phyloP scores from a whole-genome alignment of 345 rosid species.

The Streptanthus diversifolius region DNA sequence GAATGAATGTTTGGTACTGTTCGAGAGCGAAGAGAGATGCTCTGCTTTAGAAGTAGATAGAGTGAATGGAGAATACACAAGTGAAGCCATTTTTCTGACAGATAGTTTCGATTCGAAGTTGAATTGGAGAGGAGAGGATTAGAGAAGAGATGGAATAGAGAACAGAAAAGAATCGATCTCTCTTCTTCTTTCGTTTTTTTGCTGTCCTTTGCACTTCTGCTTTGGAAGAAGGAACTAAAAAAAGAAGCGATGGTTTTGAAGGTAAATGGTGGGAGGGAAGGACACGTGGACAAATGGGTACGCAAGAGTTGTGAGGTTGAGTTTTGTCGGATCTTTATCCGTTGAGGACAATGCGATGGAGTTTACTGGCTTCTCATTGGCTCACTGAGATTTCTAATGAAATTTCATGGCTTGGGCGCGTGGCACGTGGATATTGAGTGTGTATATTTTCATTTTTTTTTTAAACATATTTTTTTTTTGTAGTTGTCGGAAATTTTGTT shows the following conservation, averaged over 20 bases:
- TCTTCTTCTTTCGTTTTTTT: neutral
- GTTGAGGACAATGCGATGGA: conserved; percentile 30
- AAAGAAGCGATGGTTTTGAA: conserved; percentile 35
- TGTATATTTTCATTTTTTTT: neutral
- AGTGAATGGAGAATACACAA: conserved; percentile 68
- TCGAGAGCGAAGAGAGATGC: conserved; percentile 73
- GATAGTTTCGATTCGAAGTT: conserved; percentile 19
- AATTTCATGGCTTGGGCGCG: neutral
- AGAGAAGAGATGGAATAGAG: neutral
- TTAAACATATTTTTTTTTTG: neutral
- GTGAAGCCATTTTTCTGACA: conserved; percentile 56
- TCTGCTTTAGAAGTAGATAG: conserved; percentile 57
- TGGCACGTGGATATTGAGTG: conserved; percentile 8
- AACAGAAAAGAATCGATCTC: neutral
- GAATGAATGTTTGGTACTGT: conserved; percentile 65
- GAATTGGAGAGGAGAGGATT: conserved; percentile 10
- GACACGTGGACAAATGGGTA: conserved; percentile 64
- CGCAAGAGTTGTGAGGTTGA: conserved; percentile 49
- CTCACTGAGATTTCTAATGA: conserved; percentile 31
- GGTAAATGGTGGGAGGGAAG: conserved; percentile 58
- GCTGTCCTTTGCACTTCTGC: conserved; percentile 1
- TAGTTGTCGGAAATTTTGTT: neutral
- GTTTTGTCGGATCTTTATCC: conserved; percentile 37
- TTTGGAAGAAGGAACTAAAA: conserved; percentile 15
- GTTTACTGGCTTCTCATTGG: conserved; percentile 31